Conservation (phyloP, 2,329 filamentous ascomycete genomes). For the Amesomyces nigricolor region DNA sequence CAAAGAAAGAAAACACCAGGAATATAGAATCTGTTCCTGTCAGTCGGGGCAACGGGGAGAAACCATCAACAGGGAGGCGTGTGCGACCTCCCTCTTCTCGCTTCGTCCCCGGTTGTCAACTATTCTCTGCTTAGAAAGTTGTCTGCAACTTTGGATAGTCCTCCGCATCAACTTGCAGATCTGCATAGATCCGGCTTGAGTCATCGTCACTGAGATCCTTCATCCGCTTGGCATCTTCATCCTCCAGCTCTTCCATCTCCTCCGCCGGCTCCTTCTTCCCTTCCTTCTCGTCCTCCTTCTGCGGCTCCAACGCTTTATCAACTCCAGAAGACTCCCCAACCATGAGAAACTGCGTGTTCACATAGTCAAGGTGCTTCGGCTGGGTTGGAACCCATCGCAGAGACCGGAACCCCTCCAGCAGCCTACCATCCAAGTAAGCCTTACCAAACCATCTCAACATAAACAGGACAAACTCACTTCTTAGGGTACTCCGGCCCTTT, state of each 20-base stretch:
- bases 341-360: slow-evolving; percentile 70
- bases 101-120: no score
- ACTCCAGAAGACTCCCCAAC: slow-evolving; percentile 63
- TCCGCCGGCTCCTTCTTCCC: slow-evolving; percentile 60
- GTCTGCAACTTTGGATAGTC: slow-evolving; percentile 60
- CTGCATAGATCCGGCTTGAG: slow-evolving; percentile 41
- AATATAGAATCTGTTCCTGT: no score
- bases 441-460: neutral
- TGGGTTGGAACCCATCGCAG: slow-evolving; percentile 69
- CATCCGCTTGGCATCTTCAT: slow-evolving; percentile 67
- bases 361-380: slow-evolving; percentile 69
- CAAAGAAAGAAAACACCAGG: no score
- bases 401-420: slow-evolving; percentile 48
- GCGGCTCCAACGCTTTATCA: slow-evolving; percentile 50
- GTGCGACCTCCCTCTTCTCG: no score
- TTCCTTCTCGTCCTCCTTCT: slow-evolving; percentile 51
- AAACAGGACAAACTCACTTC: slow-evolving; percentile 43
- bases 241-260: slow-evolving; percentile 67
- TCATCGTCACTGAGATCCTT: slow-evolving; percentile 43
- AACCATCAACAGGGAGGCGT: no score
- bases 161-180: slow-evolving; percentile 45
- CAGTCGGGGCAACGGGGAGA: no score
- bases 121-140: slow-evolving; percentile 38
- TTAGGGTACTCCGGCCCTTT: slow-evolving; percentile 64
- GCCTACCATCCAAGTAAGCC: slow-evolving; percentile 4